Evolutionary conservation across 1,284 basidiomycete genomes (phyloP), one percentile per base, ranked within the genome.

Genomic region (Heterobasidion irregulare): DNA sequence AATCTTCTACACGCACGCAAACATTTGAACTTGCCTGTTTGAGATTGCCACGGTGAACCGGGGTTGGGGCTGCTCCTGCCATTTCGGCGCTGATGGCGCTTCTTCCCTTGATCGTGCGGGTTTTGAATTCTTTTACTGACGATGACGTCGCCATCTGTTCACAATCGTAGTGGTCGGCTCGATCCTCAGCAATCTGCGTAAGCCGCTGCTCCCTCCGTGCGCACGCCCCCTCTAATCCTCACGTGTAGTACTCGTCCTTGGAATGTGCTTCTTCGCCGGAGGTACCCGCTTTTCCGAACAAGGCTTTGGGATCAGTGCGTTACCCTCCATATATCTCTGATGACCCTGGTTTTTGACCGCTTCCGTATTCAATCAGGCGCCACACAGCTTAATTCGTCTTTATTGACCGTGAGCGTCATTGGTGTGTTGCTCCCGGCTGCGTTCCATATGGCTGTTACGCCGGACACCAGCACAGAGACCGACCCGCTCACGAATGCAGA

Each of bases 111-210:
- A 44, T 51, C 32, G 53, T n/a, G 55, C 56, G 58, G 33, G 53
- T 48, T 19, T 41, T 53, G 33, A 55, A 65, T 67, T 46, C 60
- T 33, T 33, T 36, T 33, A 5, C 60, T 85, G 80, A 93, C 38
- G 80, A 94, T 53, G 90, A 94, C 6, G 77, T 93, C 48, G 91
- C 91, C 54, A 85, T 91, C 88, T 88, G 67, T 82, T 88, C 74
- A 84, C 86, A 18, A n/a, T n/a, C 18, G 18, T 16, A 89, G 86
- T 92, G 50, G 81, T 92, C 54, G 89, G 90, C 2, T 84, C 87
- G 0, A 91, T 92, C 65, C 69, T 92, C 48, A 86, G 83, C 63
- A 92, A 89, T 70, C 74, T 89, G 47, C 69, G 86, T 89, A 58
- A 50, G 84, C 72, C 46, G 44, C 19, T 46, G 15, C 13, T 33